These are phyloP conservation scores for Talaromyces adpressus DNA, from an alignment of 495 filamentous ascomycete genomes.

Conservation along the genomic window DNA sequence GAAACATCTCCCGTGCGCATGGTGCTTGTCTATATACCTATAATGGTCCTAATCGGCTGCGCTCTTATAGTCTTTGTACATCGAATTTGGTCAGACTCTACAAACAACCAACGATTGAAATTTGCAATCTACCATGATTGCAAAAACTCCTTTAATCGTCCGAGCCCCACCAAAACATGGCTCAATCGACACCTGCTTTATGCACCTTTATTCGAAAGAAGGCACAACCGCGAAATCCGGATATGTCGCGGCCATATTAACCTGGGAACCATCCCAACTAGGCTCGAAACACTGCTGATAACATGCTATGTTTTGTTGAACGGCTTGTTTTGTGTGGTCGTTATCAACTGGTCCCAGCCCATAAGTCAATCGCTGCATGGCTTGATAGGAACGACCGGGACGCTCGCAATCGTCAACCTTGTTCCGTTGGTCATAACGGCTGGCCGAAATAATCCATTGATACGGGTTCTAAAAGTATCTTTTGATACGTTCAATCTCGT, in stretches of 20 bases:
- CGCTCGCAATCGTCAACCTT: constrained; percentile 36
- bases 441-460: constrained; percentile 36
- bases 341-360: constrained; percentile 32
- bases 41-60: neutral
- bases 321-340: constrained; percentile 27
- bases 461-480: constrained; percentile 26
- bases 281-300: constrained; percentile 27
- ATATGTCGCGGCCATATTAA: constrained; percentile 20
- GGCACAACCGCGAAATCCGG: constrained; percentile 35
- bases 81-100: neutral
- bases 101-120: neutral
- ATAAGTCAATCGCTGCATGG: constrained; percentile 29
- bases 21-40: constrained; percentile 1
- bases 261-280: constrained; percentile 35
- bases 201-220: constrained; percentile 28
- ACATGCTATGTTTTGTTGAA: constrained; percentile 28
- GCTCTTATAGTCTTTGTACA: neutral
- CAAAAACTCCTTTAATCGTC: neutral
- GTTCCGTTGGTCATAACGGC: constrained; percentile 33
- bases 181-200: constrained; percentile 38
- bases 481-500: constrained; percentile 41
- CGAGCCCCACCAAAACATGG: constrained; percentile 14
- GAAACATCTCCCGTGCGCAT: neutral
- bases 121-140: neutral
- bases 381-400: constrained; percentile 33